Evolutionary conservation across 2,329 filamentous ascomycete species (phyloP), one percentile per base, ranked within the genome.

Genomic region (Ophiosphaerella herpotricha): DNA sequence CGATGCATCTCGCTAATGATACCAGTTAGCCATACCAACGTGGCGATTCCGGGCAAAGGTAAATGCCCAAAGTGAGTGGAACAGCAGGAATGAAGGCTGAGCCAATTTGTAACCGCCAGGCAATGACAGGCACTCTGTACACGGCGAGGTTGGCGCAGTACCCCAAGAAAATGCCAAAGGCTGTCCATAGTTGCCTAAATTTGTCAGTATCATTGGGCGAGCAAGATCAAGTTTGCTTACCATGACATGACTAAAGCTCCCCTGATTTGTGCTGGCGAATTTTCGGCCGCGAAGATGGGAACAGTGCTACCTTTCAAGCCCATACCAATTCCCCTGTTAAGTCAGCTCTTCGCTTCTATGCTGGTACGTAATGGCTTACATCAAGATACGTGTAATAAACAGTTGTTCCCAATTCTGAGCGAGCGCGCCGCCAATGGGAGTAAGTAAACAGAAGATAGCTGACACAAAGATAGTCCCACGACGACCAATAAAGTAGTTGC

Each of bases 401-500:
- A 62, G 48, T 39, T 61, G 58, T 36, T 63, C 48, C 64, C 64
- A 68, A 14, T 46, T 63, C 33, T 62, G 55, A 4, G 52, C 39
- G 31, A 66, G 51, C 8, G 44, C 64, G 36, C 57, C 58, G 37
- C 62, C 64, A 39, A 69, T 63, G 1, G 61, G 59, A 23, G 63
- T 58, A 16, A 64, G 57, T 1, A 62, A 51, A 39, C 63, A 61
- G 52, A 63, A 64, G 44, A 60, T 46, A 13, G 55, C 62, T 29
- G 63, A 61, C 42, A 67, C 54, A 47, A 69, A 70, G 44, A 69
- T 68, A 16, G 58, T 58, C 14, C 66, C 64, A 29, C 64, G 52
- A 29, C 64, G 54, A 13, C 64, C 64, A 18, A 67, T 47, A 38
- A 61, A 66, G 44, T 66, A 52, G 46, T 69, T 68, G 42, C 59